Percentiles rank a stretch among this genome's conserved stretches.
phyloP scores from a whole-genome alignment of 306 rosid species.

The Dryas drummondii region DNA sequence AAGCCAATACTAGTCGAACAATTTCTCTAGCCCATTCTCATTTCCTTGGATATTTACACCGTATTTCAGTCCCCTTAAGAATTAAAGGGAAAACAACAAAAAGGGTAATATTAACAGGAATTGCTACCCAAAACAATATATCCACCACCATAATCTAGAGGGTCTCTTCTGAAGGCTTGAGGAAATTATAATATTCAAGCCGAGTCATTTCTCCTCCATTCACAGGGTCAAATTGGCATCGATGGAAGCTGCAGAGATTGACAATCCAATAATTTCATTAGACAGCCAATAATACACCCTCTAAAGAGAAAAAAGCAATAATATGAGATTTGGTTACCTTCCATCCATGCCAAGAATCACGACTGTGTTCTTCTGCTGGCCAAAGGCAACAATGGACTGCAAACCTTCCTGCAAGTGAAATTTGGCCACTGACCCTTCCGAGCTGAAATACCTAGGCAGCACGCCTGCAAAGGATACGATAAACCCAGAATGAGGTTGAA shows the following conservation, averaged over 20 bases:
- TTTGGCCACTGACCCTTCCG: constrained; percentile 83
- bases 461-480: constrained; percentile 48
- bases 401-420: constrained; percentile 45
- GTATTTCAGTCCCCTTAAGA: constrained; percentile 18
- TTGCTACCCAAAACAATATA: constrained; percentile 16
- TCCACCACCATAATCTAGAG: constrained; percentile 31
- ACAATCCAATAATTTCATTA: constrained; percentile 18
- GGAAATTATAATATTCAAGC: constrained; percentile 66
- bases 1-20: too few relatives aligned
- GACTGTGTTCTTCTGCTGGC: constrained; percentile 71
- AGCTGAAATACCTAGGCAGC: constrained; percentile 77
- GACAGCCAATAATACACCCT: not conserved
- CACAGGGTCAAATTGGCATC: constrained; percentile 67
- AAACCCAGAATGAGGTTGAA: not conserved
- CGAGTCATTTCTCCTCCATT: constrained; percentile 80
- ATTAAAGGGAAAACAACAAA: not conserved
- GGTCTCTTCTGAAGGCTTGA: constrained; percentile 59
- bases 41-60: constrained; percentile 19
- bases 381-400: constrained; percentile 63
- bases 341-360: constrained; percentile 86
- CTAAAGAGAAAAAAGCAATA: not conserved
- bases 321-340: constrained; percentile 44
- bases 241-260: constrained; percentile 59
- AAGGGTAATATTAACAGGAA: constrained; percentile 31
- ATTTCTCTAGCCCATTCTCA: not conserved